A percentile compares a stretch with the other conserved stretches of the same genome.
Conservation (phyloP, 805 yeast genomes). For the Cyberlindnera maritima region DNA sequence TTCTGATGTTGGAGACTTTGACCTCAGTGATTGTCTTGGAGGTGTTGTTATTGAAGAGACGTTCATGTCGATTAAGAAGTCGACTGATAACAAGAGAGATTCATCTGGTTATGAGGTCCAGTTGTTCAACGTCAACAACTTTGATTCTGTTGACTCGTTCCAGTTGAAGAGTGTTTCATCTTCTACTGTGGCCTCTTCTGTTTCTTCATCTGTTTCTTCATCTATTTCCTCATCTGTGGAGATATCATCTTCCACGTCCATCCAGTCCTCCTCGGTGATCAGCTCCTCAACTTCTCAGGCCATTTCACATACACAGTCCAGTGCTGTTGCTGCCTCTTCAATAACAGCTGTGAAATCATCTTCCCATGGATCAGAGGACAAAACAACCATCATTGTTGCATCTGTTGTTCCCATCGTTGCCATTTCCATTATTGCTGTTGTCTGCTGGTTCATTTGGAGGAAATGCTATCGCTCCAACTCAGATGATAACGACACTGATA, state of each 20-base stretch:
- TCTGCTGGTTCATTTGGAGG: conserved; percentile 15
- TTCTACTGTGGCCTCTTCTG: not conserved
- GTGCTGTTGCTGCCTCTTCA: not conserved
- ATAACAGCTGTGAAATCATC: not conserved
- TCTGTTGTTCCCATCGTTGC: conserved; percentile 26
- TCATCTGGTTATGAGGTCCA: conserved; percentile 31
- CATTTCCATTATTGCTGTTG: conserved; percentile 17
- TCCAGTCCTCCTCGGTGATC: not conserved
- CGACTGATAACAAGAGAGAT: conserved; percentile 25
- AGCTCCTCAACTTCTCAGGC: not conserved
- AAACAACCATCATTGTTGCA: conserved; percentile 15
- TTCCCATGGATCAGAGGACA: not conserved
- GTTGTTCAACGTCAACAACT: conserved; percentile 40
- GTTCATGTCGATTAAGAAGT: conserved; percentile 38
- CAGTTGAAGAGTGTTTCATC: not conserved
- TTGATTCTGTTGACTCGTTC: conserved; percentile 29
- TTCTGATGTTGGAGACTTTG: conserved; percentile 23
- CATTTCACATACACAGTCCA: not conserved
- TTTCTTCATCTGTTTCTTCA: not conserved
- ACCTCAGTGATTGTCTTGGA: conserved; percentile 36
- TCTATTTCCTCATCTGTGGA: not conserved
- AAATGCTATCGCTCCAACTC: conserved; percentile 7
- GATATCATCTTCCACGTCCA: not conserved
- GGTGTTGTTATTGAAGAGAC: conserved; percentile 53
- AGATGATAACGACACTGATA: conserved; percentile 6